Percentiles rank a stretch among this genome's conserved stretches.
Conservation (phyloP, 2,329 filamentous ascomycete genomes). For the Aschersonia sp. region DNA sequence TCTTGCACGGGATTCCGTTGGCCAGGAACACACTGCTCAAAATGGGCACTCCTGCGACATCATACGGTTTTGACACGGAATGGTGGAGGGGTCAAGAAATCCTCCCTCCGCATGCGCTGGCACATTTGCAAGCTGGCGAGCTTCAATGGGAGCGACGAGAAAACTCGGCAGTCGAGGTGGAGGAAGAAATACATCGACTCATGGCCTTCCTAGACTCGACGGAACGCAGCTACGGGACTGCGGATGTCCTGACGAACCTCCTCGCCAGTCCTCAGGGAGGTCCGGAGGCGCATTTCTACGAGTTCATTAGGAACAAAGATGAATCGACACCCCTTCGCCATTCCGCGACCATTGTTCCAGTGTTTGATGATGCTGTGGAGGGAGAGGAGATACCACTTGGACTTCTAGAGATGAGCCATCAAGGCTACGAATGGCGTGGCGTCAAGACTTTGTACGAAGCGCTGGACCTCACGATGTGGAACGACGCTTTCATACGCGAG, state of each 20-base stretch:
- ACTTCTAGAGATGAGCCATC: slow-evolving; percentile 25
- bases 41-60: slow-evolving; percentile 22
- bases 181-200: slow-evolving; percentile 44
- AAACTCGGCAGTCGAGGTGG: slow-evolving; percentile 24
- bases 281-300: slow-evolving; percentile 29
- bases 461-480: background rate
- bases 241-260: slow-evolving; percentile 28
- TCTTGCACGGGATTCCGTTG: slow-evolving; percentile 45
- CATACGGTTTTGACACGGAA: slow-evolving; percentile 39
- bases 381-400: slow-evolving; percentile 23
- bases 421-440: slow-evolving; percentile 18
- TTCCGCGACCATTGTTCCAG: slow-evolving; percentile 13
- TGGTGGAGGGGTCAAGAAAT: slow-evolving; percentile 50
- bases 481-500: no score
- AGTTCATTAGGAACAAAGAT: slow-evolving; percentile 20
- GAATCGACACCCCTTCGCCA: slow-evolving; percentile 16
- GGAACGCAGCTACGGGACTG: slow-evolving; percentile 43
- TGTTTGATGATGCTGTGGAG: slow-evolving; percentile 15
- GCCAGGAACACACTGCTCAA: slow-evolving; percentile 39
- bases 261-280: slow-evolving; percentile 18
- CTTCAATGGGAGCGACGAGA: slow-evolving; percentile 13
- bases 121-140: slow-evolving; percentile 16
- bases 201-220: slow-evolving; percentile 49
- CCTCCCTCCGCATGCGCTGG: slow-evolving; percentile 20
- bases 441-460: slow-evolving; percentile 30